Percentiles rank a stretch among this genome's conserved stretches.
Evolutionary conservation across 331 rosid genomes (phyloP).

Genomic region (Quercus lobata): DNA sequence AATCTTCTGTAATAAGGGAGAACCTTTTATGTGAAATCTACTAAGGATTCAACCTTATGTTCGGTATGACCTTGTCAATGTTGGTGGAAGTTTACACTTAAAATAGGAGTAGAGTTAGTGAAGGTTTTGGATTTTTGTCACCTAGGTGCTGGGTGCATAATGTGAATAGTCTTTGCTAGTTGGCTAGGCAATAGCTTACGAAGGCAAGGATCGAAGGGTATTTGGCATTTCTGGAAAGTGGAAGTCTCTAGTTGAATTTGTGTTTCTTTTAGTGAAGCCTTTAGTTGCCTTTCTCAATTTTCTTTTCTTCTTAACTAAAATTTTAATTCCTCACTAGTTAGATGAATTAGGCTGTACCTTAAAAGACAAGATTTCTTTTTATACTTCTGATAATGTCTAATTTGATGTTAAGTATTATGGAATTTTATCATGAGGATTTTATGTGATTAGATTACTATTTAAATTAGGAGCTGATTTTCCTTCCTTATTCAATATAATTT

Average conservation of each 20-base stretch:
- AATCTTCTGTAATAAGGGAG: background rate
- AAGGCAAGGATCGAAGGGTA: background rate
- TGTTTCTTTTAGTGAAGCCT: background rate
- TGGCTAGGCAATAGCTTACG: background rate
- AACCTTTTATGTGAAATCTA: background rate
- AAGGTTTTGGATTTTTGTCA: background rate
- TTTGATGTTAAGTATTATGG: no score
- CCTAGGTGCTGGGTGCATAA: background rate
- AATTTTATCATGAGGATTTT: no score
- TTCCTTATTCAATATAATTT: no score
- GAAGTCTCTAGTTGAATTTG: background rate
- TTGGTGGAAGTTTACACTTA: background rate
- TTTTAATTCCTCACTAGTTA: background rate
- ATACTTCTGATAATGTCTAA: background rate
- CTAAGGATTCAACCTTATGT: background rate
- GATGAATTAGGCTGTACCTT: background rate
- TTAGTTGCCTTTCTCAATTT: background rate
- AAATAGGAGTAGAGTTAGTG: background rate
- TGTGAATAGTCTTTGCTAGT: background rate
- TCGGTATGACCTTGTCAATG: background rate
- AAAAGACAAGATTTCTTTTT: background rate
- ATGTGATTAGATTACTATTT: no score
- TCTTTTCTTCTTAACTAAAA: background rate
- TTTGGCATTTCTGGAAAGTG: background rate
- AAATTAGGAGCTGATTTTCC: no score